Evolutionary conservation across 768 basidiomycete species (phyloP), one percentile per base, ranked within the genome.

Genomic region (Termitomyces heimii): DNA sequence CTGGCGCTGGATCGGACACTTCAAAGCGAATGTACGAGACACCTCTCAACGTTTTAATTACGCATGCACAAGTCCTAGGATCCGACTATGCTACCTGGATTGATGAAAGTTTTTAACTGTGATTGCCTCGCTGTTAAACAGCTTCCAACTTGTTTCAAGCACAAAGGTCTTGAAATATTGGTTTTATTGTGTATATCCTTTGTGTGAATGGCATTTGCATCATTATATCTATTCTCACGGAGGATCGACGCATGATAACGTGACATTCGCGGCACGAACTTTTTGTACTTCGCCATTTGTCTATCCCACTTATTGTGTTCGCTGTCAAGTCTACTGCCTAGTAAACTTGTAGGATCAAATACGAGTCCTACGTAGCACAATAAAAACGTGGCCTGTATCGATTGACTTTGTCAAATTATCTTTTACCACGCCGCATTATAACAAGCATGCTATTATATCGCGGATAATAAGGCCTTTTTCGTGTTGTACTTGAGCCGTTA

Each of bases 1-100:
- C 68, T 26, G 68, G 68, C 0, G 64, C 61, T 12, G 68, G 68
- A n/a, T 61, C 67, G 3, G 56, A 51, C 50, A 69, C 64, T 22
- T 66, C 67, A 24, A 31, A 55, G 31, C 64, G 67, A 26, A 55
- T 64, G 20, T 63, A 59, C 31, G 60, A 64, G 39, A 68, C 67
- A 6, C 53, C 66, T 3, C 56, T 64, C 32, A 49, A 56, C 28
- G 51, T 63, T n/a, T 57, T 57, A 0, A 62, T 68, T 6, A 64
- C 64, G 5, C 63, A 68, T 13, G 55, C 35, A 6, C 61, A 64
- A 29, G 67, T 67, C 10, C 37, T 68, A 24, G 67, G 67, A 13
- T 55, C 64, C 13, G 56, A 65, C 43, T 68, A 63, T 32, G 52
- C 37, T 20, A 54, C 49, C 31, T 68, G 67, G 67, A 63, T 63